Conservation (phyloP, 2,329 filamentous ascomycete genomes). For the Chalaropsis ovoidea region DNA sequence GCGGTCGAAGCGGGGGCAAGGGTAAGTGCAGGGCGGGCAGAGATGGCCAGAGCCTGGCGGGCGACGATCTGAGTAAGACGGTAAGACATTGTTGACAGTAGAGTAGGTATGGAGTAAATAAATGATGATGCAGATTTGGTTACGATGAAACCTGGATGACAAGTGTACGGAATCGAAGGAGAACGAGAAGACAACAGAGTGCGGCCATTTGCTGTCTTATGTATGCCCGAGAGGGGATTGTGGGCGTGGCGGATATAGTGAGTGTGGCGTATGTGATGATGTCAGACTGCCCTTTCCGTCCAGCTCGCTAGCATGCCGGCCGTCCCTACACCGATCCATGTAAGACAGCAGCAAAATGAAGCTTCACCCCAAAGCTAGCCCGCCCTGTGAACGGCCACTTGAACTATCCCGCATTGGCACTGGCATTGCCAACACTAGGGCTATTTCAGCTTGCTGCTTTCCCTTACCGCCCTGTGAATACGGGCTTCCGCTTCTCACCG, state of each 20-base stretch:
- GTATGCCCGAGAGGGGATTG: not conserved
- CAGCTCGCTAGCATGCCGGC: not conserved
- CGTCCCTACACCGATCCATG: not conserved
- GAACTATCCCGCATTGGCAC: not conserved
- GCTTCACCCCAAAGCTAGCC: not conserved
- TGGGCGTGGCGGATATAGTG: not conserved
- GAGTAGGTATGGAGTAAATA: not conserved
- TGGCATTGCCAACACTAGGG: not conserved
- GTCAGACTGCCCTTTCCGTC: conserved; percentile 14
- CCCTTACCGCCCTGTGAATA: conserved; percentile 45
- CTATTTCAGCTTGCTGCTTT: not conserved
- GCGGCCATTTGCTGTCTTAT: not conserved
- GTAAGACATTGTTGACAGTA: conserved; percentile 19
- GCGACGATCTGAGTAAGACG: conserved; percentile 32
- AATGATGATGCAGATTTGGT: not conserved
- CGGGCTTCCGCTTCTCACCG: conserved; percentile 50
- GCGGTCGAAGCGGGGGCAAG: conserved; percentile 35
- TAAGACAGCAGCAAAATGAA: not conserved
- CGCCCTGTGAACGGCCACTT: not conserved
- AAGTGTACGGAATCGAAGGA: not conserved
- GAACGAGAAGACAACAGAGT: not conserved
- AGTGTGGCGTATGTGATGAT: conserved; percentile 21
- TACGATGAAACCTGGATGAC: not conserved
- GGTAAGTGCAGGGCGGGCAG: conserved; percentile 12
- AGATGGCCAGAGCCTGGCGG: conserved; percentile 34